Base-by-base conservation (phyloP, 192 early-diverging fungal species). In the Backusella sp. region DNA sequence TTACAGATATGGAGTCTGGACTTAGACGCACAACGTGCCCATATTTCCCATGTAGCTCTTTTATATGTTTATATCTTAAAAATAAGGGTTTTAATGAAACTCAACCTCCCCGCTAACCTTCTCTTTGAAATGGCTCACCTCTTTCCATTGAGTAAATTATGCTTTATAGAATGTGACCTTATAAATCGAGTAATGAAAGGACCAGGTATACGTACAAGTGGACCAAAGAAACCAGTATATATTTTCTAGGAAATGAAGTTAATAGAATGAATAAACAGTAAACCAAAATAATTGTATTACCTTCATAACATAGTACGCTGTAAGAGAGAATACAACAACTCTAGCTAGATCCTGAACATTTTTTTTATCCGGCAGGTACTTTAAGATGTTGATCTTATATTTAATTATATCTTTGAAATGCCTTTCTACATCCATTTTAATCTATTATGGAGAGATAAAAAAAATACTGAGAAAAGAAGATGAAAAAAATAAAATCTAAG, bases 1-100 rank as follows among this genome's bases (percentile, higher is more conserved):
- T 67, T 3, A 88, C 80, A 23, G 81, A 70, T 11, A 88, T 67
- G 9, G 59, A 49, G 8, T 78, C 72, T 3, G 84, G 73, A 3
- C 68, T 74, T 26, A 84, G n/a, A 36, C 82, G 76, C 11, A 85
- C 84, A 41, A 86, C 68, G 6, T 62, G 77, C 1, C 87, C 87
- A 67, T 85, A 86, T 34, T 80, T 53, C 9, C 52, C 53, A 19
- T 86, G 85, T 21, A 79, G 59, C 0, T 15, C 11, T 21, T 69
- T 42, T 0, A 81, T 21, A 15, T 52, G 36, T 23, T 70, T 26
- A 62, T 32, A 75, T 32, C 73, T 79, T n/a, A 70, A 70, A 70
- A 42, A 44, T 28, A 62, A 3, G 0, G 0, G 6, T 49, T 19
- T 49, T 49, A 49, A 19, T 49, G 19, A 49, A 49, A n/a, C 6